A percentile compares a stretch with the other conserved stretches of the same genome.
phyloP scores from a whole-genome alignment of 495 filamentous ascomycete genomes.

The Aspergillus egyptiacus region DNA sequence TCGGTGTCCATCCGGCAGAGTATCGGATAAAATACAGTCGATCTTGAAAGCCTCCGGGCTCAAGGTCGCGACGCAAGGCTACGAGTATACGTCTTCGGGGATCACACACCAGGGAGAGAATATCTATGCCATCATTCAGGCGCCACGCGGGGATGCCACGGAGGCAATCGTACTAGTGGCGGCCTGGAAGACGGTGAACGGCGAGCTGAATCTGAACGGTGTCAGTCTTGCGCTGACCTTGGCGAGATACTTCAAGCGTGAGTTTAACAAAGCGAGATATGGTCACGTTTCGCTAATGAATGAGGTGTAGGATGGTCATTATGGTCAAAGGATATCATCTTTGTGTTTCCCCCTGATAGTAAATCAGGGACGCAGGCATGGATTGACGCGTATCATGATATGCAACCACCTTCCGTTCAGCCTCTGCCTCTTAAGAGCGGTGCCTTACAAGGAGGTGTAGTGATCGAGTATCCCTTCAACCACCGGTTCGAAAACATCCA shows the following conservation, averaged over 20 bases:
- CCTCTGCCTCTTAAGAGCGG: slow-evolving; percentile 88
- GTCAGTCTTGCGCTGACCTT: slow-evolving; percentile 79
- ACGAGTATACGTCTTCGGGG: slow-evolving; percentile 69
- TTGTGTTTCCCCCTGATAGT: slow-evolving; percentile 83
- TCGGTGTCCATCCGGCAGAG: slow-evolving; percentile 28
- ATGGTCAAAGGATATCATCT: slow-evolving; percentile 98
- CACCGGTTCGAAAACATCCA: slow-evolving; percentile 79
- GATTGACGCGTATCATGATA: slow-evolving; percentile 95
- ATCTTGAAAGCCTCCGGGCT: slow-evolving; percentile 73
- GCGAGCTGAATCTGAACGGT: slow-evolving; percentile 75
- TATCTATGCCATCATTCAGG: slow-evolving; percentile 90
- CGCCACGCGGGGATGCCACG: slow-evolving; percentile 93
- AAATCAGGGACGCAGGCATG: slow-evolving; percentile 89
- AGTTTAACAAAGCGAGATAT: slow-evolving; percentile 21
- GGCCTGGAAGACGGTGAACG: slow-evolving; percentile 79
- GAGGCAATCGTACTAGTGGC: slow-evolving; percentile 92
- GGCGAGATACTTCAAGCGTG: slow-evolving; percentile 87
- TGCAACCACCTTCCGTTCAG: slow-evolving; percentile 62
- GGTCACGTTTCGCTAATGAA: not conserved
- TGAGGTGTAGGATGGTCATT: slow-evolving; percentile 71
- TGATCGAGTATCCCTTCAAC: slow-evolving; percentile 86
- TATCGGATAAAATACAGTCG: slow-evolving; percentile 62
- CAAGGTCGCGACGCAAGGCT: slow-evolving; percentile 80
- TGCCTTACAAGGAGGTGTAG: slow-evolving; percentile 84
- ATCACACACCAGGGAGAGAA: slow-evolving; percentile 76